Evolutionary conservation across 2,329 filamentous ascomycete genomes (phyloP).

Genomic region (Cryphonectria japonica): DNA sequence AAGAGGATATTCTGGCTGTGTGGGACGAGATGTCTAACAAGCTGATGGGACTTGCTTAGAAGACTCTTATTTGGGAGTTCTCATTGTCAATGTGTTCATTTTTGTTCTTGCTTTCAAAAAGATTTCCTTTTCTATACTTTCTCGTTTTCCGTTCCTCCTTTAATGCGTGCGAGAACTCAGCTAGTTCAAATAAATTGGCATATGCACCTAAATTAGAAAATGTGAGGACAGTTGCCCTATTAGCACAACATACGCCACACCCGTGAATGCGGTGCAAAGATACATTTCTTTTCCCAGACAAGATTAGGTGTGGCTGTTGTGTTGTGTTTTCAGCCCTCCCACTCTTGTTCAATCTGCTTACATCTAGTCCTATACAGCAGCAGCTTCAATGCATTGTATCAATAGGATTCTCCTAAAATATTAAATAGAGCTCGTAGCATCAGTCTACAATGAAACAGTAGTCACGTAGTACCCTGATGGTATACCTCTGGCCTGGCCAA

Average conservation of each 20-base stretch:
- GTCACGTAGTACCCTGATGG: not conserved
- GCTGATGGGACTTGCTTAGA: not conserved
- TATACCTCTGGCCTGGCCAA: too few species aligned
- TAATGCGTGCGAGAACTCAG: too few species aligned
- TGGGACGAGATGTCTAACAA: slow-evolving; percentile 31
- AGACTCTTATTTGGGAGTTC: too few species aligned
- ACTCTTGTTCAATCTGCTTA: not conserved
- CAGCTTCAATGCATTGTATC: not conserved
- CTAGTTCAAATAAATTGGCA: too few species aligned
- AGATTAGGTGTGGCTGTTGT: not conserved
- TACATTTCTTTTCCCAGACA: not conserved
- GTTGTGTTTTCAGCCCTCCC: not conserved
- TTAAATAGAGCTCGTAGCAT: not conserved
- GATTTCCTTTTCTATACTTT: not conserved
- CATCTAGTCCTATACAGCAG: not conserved
- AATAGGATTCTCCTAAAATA: not conserved
- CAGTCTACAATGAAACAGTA: not conserved
- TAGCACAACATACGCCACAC: slow-evolving; percentile 1
- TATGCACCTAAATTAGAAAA: not conserved
- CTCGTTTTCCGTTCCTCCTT: too few species aligned
- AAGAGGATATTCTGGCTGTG: slow-evolving; percentile 28
- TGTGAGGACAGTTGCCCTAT: not conserved
- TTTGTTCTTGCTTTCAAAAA: not conserved
- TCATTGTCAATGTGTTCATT: not conserved
- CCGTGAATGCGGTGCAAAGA: not conserved